phyloP scores from a whole-genome alignment of 73 alveolate species.

The Tetrahymena borealis region DNA sequence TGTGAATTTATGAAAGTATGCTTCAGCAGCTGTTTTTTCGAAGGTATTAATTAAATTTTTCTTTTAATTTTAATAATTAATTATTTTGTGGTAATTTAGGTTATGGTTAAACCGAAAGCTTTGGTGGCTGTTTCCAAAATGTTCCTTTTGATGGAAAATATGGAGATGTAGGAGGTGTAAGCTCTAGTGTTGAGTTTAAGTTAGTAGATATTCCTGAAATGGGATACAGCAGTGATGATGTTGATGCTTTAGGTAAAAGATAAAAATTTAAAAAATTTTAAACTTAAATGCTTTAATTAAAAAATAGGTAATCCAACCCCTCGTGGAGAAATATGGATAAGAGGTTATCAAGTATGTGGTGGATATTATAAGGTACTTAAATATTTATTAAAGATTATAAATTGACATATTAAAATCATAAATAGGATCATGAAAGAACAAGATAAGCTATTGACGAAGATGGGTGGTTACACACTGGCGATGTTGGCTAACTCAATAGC shows the following conservation, averaged over 20 bases:
- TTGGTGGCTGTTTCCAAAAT: constrained; percentile 67
- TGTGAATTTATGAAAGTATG: constrained; percentile 57
- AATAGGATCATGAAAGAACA: constrained; percentile 69
- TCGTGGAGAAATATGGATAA: constrained; percentile 80
- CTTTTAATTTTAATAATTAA: background rate
- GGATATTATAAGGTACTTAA: constrained; percentile 72
- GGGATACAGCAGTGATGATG: constrained; percentile 72
- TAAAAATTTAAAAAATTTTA: too few relatives aligned
- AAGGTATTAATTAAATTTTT: constrained; percentile 27
- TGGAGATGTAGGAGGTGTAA: constrained; percentile 79
- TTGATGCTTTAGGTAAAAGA: too few relatives aligned
- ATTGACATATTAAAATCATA: background rate
- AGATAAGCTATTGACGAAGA: constrained; percentile 73
- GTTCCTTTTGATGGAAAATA: constrained; percentile 51
- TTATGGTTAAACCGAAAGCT: constrained; percentile 90
- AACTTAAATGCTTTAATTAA: too few relatives aligned
- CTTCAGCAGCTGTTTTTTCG: constrained; percentile 59
- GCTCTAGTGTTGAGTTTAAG: constrained; percentile 58
- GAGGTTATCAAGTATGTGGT: constrained; percentile 67
- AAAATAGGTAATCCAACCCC: constrained; percentile 72
- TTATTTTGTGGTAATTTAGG: constrained; percentile 40
- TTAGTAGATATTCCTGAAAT: constrained; percentile 78
- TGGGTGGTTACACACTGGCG: constrained; percentile 98
- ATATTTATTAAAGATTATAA: background rate
- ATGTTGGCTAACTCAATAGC: constrained; percentile 63